phyloP scores from a whole-genome alignment of 805 yeast genomes.

The Cyberlindnera mrakii region DNA sequence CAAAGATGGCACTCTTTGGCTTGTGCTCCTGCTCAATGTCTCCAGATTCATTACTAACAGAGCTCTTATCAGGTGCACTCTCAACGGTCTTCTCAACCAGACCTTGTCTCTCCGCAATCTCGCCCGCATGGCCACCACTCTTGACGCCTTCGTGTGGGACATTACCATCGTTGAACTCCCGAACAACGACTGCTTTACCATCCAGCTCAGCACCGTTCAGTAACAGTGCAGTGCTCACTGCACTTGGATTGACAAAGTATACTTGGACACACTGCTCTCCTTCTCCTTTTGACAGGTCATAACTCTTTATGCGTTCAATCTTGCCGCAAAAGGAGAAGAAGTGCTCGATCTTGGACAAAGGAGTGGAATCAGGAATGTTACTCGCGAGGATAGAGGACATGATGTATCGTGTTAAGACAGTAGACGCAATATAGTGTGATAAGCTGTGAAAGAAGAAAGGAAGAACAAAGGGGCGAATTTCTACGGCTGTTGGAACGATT shows the following conservation, averaged over 20 bases:
- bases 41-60: conserved; percentile 2
- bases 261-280: conserved; percentile 31
- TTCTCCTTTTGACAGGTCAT: conserved; percentile 4
- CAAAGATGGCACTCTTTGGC: conserved; percentile 70
- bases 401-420: not conserved
- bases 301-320: conserved; percentile 25
- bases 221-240: conserved; percentile 64
- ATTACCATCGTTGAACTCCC: conserved; percentile 22
- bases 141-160: conserved; percentile 16
- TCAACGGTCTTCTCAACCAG: conserved; percentile 7
- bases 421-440: not conserved
- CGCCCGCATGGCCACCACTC: conserved; percentile 5
- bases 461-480: not conserved
- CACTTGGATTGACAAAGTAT: conserved; percentile 49
- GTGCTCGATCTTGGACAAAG: conserved; percentile 48
- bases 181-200: conserved; percentile 46
- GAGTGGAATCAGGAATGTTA: conserved; percentile 44
- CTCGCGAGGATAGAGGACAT: conserved; percentile 38
- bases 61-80: not conserved
- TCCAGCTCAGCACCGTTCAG: conserved; percentile 71
- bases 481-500: not conserved
- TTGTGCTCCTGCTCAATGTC: conserved; percentile 71
- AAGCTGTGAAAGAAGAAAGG: not conserved
- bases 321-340: conserved; percentile 76
- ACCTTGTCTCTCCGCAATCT: conserved; percentile 4